Percentiles rank a stretch among this genome's conserved stretches.
phyloP scores from a whole-genome alignment of 495 filamentous ascomycete genomes.

The Hypomontagnella submonticulosa region DNA sequence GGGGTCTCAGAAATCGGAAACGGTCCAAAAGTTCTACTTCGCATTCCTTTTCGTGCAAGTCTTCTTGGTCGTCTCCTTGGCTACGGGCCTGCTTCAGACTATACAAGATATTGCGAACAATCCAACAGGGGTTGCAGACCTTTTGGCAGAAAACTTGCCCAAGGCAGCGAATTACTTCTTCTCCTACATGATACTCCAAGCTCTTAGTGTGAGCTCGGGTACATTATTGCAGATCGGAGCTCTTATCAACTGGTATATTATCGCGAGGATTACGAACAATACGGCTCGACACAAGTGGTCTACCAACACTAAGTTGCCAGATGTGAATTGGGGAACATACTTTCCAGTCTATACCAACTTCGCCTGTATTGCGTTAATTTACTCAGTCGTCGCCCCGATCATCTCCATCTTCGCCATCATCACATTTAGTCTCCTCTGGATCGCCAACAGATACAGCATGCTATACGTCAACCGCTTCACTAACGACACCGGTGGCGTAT shows the following conservation, averaged over 20 bases:
- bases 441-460: slow-evolving; percentile 95
- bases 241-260: slow-evolving; percentile 81
- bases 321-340: slow-evolving; percentile 89
- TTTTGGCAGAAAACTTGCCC: slow-evolving; percentile 86
- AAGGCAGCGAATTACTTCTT: slow-evolving; percentile 97
- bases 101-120: slow-evolving; percentile 71
- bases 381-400: slow-evolving; percentile 88
- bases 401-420: slow-evolving; percentile 94
- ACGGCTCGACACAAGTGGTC: slow-evolving; percentile 91
- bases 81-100: slow-evolving; percentile 78
- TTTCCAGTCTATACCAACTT: slow-evolving; percentile 97
- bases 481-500: slow-evolving; percentile 90
- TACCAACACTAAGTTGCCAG: slow-evolving; percentile 80
- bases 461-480: slow-evolving; percentile 93
- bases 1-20: slow-evolving; percentile 80
- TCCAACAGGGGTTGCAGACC: slow-evolving; percentile 65
- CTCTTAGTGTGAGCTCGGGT: slow-evolving; percentile 88
- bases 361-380: slow-evolving; percentile 92
- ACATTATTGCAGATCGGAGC: slow-evolving; percentile 86
- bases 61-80: slow-evolving; percentile 91
- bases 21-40: slow-evolving; percentile 93
- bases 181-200: slow-evolving; percentile 96
- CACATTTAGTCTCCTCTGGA: slow-evolving; percentile 94
- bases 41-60: slow-evolving; percentile 94
- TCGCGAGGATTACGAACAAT: slow-evolving; percentile 80